Base-by-base conservation (phyloP, 768 basidiomycete species). In the Lentinus brumalis region DNA sequence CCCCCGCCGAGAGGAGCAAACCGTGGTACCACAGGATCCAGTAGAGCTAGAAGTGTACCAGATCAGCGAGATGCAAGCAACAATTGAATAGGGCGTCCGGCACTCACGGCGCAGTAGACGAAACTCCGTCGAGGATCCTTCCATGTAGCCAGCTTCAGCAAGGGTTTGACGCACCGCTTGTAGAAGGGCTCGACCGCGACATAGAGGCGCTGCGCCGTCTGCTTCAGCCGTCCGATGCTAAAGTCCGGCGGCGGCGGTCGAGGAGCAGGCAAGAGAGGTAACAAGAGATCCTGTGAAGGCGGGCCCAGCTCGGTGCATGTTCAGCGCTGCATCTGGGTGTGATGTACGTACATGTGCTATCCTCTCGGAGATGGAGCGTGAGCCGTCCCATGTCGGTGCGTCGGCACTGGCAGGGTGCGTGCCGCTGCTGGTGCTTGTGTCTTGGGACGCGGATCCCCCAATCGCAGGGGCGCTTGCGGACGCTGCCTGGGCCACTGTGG, bases 21-120 rank as follows among this genome's bases (percentile, higher is more conserved):
- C 87, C 78, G 53, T 82, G 66, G 70, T 82, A 82, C 88, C 88
- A 89, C 15, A 88, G 66, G 39, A 78, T 70, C 88, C 88, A 89
- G 63, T 81, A 89, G 1, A 77, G 57, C 88, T 88, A 46, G 21
- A 15, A 21, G 35, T 6, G 6, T 35, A 11, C 35, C 35, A 35
- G 35, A 3, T 35, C 11, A 35, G 35, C 35, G 35, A 11, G 35
- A 35, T 35, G 35, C 1, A 21, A 18, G 31, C 26, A 6, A 14
- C 18, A 7, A 16, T 8, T 2, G 1, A 15, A 40, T 35, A 1
- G 10, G 40, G 15, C 18, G 55, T 15, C 57, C 38, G 35, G 26
- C 35, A 78, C 85, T 54, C 66, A 88, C 88, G 35, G 67, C 55
- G 62, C 87, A 90, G 58, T 80, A 80, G 10, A 71, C 53, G 12